Evolutionary conservation across 208 protist species (phyloP), one percentile per base, ranked within the genome.

Genomic region (Crithidia mellificae): DNA sequence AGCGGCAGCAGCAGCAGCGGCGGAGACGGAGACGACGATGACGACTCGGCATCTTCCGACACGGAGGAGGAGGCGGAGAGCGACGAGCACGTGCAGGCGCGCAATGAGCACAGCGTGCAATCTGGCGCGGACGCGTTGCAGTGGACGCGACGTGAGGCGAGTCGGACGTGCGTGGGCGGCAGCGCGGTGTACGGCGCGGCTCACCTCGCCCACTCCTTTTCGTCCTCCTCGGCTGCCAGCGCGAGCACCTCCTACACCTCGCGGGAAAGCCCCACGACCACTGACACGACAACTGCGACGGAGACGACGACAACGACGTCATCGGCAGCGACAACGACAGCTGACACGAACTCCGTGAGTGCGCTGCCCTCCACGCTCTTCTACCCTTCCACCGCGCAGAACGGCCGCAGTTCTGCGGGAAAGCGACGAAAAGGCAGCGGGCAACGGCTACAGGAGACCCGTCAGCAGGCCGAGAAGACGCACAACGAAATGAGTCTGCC

Each of bases 401-500:
- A n/a, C 6, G 5, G 22, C 22, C 20, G 27, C 29, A 17, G 22
- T 5, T n/a, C 53, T 6, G 22, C 51, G 1, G 39, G 17, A 5
- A 30, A 14, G 9, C 19, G 24, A 22, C 50, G 62, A 3, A n/a
- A 36, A 11, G 50, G n/a, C 1, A 59, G 46, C 2, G 22, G 29
- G 50, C 38, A 46, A 50, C 24, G 27, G 2, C 59, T 7, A 25
- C 38, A 58, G 24, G 12, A 46, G 12, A 6, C 8, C 41, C 41
- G n/a, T 2, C 55, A 32, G 49, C 51, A 61, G 43, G 19, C 41
- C 6, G 20, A 51, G 43, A 34, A n/a, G 49, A 56, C 29, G 30
- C 39, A 24, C 36, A 49, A 47, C 41, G 63, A 63, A 17, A 50
- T 58, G 61, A 68, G 46, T 22, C 14, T 64, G 24, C 46, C 61